A percentile compares a stretch with the other conserved stretches of the same genome.
Conservation (phyloP, 2,329 filamentous ascomycete species). For the Zymoseptoria passerinii region DNA sequence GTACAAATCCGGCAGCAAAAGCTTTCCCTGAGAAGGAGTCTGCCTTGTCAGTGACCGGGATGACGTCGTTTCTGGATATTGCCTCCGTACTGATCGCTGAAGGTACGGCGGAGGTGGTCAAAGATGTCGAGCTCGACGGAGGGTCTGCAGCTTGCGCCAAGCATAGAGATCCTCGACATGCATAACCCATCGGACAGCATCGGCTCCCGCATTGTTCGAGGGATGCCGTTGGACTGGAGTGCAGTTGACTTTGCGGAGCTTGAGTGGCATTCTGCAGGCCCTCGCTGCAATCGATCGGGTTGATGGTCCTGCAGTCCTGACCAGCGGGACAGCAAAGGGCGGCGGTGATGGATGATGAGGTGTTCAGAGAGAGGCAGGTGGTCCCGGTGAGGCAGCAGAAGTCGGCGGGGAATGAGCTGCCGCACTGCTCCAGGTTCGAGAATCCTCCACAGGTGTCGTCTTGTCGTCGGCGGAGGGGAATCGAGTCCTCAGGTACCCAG, state of each 20-base stretch:
- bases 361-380: conserved; percentile 51
- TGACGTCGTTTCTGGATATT: background rate
- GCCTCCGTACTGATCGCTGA: conserved; percentile 2
- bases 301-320: conserved; percentile 51
- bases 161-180: conserved; percentile 50
- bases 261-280: conserved; percentile 50
- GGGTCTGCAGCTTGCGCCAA: conserved; percentile 26
- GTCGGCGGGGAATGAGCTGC: conserved; percentile 47
- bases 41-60: conserved; percentile 1
- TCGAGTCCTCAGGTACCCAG: conserved; percentile 12
- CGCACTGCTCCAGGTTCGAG: conserved; percentile 44
- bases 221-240: conserved; percentile 53
- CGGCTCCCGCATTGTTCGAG: conserved; percentile 50
- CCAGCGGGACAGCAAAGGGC: conserved; percentile 61
- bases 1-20: conserved; percentile 30
- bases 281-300: conserved; percentile 57
- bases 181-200: conserved; percentile 68
- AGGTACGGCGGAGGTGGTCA: background rate
- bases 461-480: conserved; percentile 18
- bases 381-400: conserved; percentile 57
- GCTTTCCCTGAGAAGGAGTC: conserved; percentile 24
- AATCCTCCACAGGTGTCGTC: conserved; percentile 43
- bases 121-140: conserved; percentile 1
- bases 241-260: conserved; percentile 53
- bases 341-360: conserved; percentile 58